Evolutionary conservation across 805 yeast genomes (phyloP).

Genomic region (Scheffersomyces lignosus): DNA sequence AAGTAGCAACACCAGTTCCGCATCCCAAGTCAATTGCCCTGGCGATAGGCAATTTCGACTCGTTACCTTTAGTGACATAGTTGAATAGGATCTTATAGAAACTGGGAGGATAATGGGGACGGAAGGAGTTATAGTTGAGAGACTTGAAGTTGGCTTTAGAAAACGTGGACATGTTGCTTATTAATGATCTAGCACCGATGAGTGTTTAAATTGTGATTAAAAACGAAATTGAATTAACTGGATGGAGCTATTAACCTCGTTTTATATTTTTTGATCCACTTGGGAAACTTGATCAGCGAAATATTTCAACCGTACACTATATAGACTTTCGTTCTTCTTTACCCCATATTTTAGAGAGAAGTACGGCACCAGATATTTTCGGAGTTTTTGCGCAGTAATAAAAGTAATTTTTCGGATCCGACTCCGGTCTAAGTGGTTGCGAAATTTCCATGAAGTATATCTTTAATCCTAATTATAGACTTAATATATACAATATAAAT

Average conservation of each 20-base stretch:
- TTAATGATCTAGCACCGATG: background rate
- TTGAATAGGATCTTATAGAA: conserved; percentile 31
- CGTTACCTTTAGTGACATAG: conserved; percentile 20
- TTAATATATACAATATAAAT: too few species aligned
- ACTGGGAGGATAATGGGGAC: conserved; percentile 42
- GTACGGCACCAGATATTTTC: too few species aligned
- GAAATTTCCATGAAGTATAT: too few species aligned
- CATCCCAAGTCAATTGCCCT: conserved; percentile 47
- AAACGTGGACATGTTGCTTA: conserved; percentile 32
- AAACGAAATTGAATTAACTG: background rate
- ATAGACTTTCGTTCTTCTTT: too few species aligned
- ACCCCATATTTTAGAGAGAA: too few species aligned
- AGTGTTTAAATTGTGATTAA: background rate
- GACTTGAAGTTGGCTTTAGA: conserved; percentile 33
- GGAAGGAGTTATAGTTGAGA: conserved; percentile 35
- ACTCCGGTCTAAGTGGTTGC: too few species aligned
- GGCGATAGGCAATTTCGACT: conserved; percentile 12
- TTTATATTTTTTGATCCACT: background rate
- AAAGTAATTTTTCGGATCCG: too few species aligned
- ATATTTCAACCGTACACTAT: too few species aligned
- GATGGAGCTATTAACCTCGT: too few species aligned
- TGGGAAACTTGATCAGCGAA: background rate
- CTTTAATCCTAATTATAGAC: too few species aligned
- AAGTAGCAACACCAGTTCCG: conserved; percentile 55
- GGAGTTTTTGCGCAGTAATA: too few species aligned